phyloP scores from a whole-genome alignment of 306 rosid species.

The Glycine latifolia region DNA sequence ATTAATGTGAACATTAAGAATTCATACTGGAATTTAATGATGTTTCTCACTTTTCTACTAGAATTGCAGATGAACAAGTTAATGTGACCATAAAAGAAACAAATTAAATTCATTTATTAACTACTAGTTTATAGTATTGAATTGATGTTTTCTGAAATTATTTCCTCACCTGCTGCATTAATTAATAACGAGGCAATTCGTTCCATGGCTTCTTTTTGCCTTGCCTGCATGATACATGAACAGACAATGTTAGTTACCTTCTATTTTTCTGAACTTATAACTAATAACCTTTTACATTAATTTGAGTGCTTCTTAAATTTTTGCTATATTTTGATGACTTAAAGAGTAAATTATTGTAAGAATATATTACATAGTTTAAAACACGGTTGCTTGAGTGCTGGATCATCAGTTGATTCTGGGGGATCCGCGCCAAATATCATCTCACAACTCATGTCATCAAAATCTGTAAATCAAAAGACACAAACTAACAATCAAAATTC shows the following conservation, averaged over 20 bases:
- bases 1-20: too few relatives aligned
- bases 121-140: slow-evolving; percentile 5
- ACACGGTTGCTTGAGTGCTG: slow-evolving; percentile 93
- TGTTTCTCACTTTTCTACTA: slow-evolving; percentile 30
- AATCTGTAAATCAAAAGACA: slow-evolving; percentile 65
- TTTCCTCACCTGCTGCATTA: slow-evolving; percentile 45
- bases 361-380: slow-evolving; percentile 71
- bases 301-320: neutral
- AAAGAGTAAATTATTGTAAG: neutral
- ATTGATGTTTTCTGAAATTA: slow-evolving; percentile 26
- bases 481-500: slow-evolving; percentile 1
- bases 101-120: slow-evolving; percentile 4
- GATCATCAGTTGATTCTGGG: slow-evolving; percentile 73
- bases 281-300: too few relatives aligned
- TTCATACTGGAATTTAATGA: too few relatives aligned
- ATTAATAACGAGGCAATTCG: slow-evolving; percentile 57
- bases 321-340: neutral
- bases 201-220: slow-evolving; percentile 61
- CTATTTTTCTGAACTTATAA: neutral
- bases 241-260: slow-evolving; percentile 26
- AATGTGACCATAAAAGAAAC: neutral
- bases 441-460: slow-evolving; percentile 98
- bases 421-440: slow-evolving; percentile 94
- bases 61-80: slow-evolving; percentile 6
- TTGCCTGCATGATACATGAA: slow-evolving; percentile 72